phyloP scores from a whole-genome alignment of 2,329 filamentous ascomycete species.

The Trichoderma asperellum region DNA sequence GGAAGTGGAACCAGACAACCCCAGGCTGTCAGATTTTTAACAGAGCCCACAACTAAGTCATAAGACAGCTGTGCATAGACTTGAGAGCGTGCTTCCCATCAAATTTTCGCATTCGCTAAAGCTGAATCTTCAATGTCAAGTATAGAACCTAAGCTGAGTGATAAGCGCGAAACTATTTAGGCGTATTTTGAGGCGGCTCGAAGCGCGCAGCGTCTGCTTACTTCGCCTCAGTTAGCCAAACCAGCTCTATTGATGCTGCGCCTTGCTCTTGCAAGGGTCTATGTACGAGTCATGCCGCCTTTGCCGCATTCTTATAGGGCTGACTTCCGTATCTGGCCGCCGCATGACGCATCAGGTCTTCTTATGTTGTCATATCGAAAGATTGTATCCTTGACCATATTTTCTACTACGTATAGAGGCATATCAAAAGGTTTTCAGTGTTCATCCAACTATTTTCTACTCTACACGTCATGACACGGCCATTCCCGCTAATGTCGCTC shows the following conservation, averaged over 20 bases:
- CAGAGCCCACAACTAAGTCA: not conserved
- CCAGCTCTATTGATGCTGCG: not conserved
- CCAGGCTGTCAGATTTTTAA: not conserved
- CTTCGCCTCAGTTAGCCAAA: not conserved
- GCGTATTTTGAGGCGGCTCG: not conserved
- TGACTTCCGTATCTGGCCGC: not conserved
- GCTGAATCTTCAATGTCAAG: not conserved
- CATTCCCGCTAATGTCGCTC: not conserved
- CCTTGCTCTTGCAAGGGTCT: not conserved
- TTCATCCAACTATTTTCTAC: not conserved
- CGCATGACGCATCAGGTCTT: not conserved
- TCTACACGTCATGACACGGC: not conserved
- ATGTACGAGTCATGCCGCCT: not conserved
- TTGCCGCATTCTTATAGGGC: not conserved
- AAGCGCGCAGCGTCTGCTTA: not conserved
- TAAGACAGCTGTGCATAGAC: not conserved
- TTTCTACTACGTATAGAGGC: not conserved
- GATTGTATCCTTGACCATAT: not conserved
- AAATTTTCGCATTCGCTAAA: not conserved
- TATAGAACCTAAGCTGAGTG: not conserved
- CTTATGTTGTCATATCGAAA: not conserved
- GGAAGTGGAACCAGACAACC: not conserved
- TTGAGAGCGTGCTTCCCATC: not conserved
- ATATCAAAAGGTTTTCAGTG: not conserved
- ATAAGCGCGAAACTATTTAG: not conserved